These are phyloP conservation scores for Cubamyces sp. DNA, from an alignment of 768 basidiomycete species.

Conservation along the genomic window DNA sequence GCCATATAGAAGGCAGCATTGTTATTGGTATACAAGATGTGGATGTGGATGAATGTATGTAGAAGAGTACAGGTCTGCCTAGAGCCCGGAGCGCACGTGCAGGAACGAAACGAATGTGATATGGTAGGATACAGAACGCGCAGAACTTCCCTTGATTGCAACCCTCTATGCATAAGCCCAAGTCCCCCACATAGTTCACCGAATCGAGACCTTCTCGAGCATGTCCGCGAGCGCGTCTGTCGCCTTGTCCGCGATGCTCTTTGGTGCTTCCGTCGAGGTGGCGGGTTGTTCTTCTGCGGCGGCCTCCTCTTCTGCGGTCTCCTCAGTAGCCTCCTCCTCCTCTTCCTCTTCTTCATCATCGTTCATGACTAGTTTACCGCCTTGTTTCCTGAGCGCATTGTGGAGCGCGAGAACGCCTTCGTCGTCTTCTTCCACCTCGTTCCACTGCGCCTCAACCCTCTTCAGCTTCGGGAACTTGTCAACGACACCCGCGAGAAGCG, in stretches of 20 bases:
- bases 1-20: neutral
- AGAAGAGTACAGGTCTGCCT: conserved; percentile 7
- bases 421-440: conserved; percentile 82
- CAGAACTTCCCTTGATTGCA: conserved; percentile 3
- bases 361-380: conserved; percentile 65
- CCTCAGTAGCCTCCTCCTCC: conserved; percentile 60
- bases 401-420: conserved; percentile 60
- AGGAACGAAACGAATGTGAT: neutral
- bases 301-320: conserved; percentile 53
- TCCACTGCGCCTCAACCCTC: conserved; percentile 86
- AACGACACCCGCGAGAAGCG: conserved; percentile 69
- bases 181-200: conserved; percentile 1
- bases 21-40: conserved; percentile 23
- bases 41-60: conserved; percentile 10
- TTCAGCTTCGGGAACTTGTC: conserved; percentile 61
- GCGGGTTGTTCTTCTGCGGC: conserved; percentile 32
- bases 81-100: conserved; percentile 4
- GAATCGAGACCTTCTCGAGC: conserved; percentile 60
- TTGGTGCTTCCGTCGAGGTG: conserved; percentile 17
- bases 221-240: conserved; percentile 68
- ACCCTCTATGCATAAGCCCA: conserved; percentile 4
- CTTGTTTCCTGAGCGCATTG: conserved; percentile 60
- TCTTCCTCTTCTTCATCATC: conserved; percentile 88
- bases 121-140: conserved; percentile 21
- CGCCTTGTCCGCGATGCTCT: conserved; percentile 37